Conservation (phyloP, 257 asterid species). For the Forsythia viridissima region DNA sequence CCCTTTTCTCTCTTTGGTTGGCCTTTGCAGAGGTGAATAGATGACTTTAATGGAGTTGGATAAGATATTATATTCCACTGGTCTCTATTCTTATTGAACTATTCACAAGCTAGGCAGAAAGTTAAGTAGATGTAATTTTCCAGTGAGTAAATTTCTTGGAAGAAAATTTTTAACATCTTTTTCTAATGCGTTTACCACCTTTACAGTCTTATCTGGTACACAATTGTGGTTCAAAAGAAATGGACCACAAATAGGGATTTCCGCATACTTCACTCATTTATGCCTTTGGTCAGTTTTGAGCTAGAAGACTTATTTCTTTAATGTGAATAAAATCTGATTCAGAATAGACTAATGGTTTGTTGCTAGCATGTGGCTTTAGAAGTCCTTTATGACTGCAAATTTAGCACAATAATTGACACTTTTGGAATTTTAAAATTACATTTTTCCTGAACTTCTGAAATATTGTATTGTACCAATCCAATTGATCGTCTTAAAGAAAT, state of each 20-base stretch:
- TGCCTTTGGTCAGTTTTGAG: background rate
- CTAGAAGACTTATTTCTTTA: background rate
- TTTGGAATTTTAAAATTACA: background rate
- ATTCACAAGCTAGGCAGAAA: background rate
- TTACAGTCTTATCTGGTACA: background rate
- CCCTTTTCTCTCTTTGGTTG: background rate
- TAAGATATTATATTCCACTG: background rate
- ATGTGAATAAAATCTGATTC: too few relatives aligned
- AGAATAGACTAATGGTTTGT: background rate
- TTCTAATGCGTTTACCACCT: background rate
- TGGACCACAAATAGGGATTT: background rate
- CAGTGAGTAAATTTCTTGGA: background rate
- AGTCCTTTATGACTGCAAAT: background rate
- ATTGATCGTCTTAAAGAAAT: background rate
- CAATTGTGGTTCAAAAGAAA: background rate
- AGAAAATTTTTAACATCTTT: background rate
- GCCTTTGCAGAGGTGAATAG: background rate
- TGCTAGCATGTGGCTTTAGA: background rate
- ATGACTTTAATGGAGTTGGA: background rate
- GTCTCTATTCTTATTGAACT: background rate
- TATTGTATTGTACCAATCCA: background rate
- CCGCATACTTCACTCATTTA: background rate
- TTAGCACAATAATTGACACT: background rate
- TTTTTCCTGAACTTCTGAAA: background rate
- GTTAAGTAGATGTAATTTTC: background rate